phyloP scores from a whole-genome alignment of 306 rosid species.

The Cercis canadensis region DNA sequence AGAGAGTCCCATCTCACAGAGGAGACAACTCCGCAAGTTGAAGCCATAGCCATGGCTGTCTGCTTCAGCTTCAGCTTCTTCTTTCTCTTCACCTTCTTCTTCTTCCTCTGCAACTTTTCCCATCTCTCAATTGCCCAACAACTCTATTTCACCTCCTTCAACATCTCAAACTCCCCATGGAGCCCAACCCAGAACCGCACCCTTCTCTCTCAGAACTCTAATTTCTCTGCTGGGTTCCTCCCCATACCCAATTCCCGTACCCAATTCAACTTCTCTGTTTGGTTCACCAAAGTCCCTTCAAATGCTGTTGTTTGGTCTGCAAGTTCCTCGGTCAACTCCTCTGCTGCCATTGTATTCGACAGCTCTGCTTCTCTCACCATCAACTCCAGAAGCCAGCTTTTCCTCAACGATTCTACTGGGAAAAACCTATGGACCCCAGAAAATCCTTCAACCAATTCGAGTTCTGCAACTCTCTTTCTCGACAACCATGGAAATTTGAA shows the following conservation, averaged over 20 bases:
- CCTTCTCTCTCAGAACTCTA: conserved; percentile 56
- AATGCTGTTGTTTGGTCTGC: conserved; percentile 55
- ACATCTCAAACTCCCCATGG: conserved; percentile 62
- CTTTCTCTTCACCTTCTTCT: conserved; percentile 37
- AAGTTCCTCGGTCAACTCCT: background rate
- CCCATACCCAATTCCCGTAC: conserved; percentile 31
- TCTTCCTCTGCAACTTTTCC: conserved; percentile 32
- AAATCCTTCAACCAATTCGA: conserved; percentile 15
- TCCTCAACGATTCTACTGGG: conserved; percentile 38
- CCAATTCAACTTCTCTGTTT: conserved; percentile 64
- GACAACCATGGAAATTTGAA: conserved; percentile 46
- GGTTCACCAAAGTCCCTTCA: conserved; percentile 46
- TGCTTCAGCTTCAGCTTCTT: conserved; percentile 20
- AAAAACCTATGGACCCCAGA: conserved; percentile 25
- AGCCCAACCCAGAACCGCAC: conserved; percentile 42
- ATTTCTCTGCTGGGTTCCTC: conserved; percentile 68
- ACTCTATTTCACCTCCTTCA: conserved; percentile 41
- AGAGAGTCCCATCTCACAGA: background rate
- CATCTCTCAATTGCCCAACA: conserved; percentile 51
- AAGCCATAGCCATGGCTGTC: conserved; percentile 34
- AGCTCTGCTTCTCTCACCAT: conserved; percentile 42
- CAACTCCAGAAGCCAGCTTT: conserved; percentile 50
- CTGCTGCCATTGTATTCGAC: background rate
- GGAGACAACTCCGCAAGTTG: background rate
- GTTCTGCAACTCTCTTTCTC: conserved; percentile 49